Percentiles rank a stretch among this genome's conserved stretches.
phyloP scores from a whole-genome alignment of 2,329 filamentous ascomycete species.

The Cladosporium sphaerospermum region DNA sequence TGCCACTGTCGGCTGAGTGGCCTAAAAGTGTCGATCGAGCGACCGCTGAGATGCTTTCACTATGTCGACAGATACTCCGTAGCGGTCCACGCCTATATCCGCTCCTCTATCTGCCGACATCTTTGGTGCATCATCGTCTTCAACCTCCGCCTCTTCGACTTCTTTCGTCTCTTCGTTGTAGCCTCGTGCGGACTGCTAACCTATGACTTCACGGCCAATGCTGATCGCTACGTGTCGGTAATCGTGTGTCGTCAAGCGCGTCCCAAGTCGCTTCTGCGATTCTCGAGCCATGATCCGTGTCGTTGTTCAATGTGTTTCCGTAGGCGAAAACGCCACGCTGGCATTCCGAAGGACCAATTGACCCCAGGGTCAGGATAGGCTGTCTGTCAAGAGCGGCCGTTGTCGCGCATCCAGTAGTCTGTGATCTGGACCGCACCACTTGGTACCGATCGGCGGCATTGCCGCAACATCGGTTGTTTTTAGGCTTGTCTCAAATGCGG shows the following conservation, averaged over 20 bases:
- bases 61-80: conserved; percentile 18
- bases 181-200: conserved; percentile 16
- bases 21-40: conserved; percentile 19
- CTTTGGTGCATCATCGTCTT: conserved; percentile 19
- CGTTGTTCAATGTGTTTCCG: conserved; percentile 14
- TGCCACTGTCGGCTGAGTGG: conserved; percentile 13
- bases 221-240: conserved; percentile 15
- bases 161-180: conserved; percentile 19
- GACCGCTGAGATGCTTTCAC: conserved; percentile 21
- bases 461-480: no score
- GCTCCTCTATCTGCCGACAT: conserved; percentile 11
- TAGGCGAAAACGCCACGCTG: no score
- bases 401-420: no score
- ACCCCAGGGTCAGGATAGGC: no score
- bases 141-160: conserved; percentile 19
- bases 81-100: conserved; percentile 14
- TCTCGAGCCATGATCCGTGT: conserved; percentile 17
- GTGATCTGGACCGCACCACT: no score
- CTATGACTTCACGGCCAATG: conserved; percentile 15
- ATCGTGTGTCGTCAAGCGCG: conserved; percentile 15
- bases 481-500: no score
- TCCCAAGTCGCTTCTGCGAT: conserved; percentile 16
- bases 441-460: no score
- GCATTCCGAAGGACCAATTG: no score
- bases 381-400: no score